These are phyloP conservation scores for Fusarium hainanense DNA, from an alignment of 2,329 filamentous ascomycete species.

Conservation along the genomic window DNA sequence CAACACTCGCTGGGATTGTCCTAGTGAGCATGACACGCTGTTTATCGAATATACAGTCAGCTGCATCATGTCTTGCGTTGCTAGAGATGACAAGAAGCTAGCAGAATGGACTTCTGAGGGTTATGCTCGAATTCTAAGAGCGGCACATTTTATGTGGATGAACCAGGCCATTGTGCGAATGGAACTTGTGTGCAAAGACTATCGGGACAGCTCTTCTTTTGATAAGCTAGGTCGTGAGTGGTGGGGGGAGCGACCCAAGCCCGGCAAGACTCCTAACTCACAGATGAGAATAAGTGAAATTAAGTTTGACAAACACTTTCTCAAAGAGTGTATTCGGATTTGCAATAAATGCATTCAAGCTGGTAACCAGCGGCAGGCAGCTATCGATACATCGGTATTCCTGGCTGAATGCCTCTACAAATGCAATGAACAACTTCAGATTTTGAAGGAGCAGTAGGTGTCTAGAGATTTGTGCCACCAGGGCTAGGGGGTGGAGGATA, in stretches of 20 bases:
- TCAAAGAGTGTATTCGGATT: background rate
- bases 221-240: background rate
- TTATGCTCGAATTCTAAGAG: background rate
- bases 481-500: background rate
- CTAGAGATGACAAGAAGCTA: background rate
- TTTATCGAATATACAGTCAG: background rate
- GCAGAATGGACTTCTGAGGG: background rate
- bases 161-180: background rate
- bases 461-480: background rate
- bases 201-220: background rate
- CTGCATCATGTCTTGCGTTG: background rate
- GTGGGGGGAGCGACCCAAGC: no score
- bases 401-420: background rate
- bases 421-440: background rate
- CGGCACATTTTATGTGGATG: background rate
- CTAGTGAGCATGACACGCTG: background rate
- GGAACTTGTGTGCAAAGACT: background rate
- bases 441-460: background rate
- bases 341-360: background rate
- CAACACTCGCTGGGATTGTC: fast-evolving
- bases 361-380: background rate
- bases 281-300: background rate
- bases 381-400: background rate
- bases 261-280: background rate
- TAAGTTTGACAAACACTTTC: background rate